Evolutionary conservation across 306 rosid species (phyloP).

Genomic region (Hippophae tibetana): DNA sequence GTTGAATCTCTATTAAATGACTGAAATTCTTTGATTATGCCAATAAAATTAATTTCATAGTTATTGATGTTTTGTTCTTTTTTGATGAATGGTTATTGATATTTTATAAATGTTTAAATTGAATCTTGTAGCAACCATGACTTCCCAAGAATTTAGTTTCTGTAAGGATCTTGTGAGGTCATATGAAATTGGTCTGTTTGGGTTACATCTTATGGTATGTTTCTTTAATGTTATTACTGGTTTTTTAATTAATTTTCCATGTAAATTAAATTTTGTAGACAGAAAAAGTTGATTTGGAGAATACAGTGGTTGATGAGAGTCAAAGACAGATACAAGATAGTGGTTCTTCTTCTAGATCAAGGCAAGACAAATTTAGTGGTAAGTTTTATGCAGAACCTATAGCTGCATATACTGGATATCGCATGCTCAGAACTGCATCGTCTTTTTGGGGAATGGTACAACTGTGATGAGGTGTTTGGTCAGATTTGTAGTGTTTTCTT

Average conservation of each 20-base stretch:
- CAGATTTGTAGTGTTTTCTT: not conserved
- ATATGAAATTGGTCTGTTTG: not conserved
- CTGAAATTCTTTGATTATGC: too few species aligned
- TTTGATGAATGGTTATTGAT: too few species aligned
- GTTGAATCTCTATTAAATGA: too few species aligned
- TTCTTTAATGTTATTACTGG: constrained; percentile 15
- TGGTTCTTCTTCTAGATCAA: constrained; percentile 46
- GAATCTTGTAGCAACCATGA: too few species aligned
- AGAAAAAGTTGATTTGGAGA: constrained; percentile 98
- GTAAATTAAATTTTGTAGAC: constrained; percentile 53
- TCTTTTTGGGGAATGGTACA: not conserved
- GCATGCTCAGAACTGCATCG: not conserved
- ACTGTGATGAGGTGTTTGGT: not conserved
- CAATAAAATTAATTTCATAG: too few species aligned
- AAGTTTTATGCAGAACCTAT: constrained; percentile 23
- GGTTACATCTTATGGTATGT: not conserved
- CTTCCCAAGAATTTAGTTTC: too few species aligned
- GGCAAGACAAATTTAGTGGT: constrained; percentile 80
- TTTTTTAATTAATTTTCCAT: constrained; percentile 15
- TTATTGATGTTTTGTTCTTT: too few species aligned
- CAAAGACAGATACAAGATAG: constrained; percentile 74
- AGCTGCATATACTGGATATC: not conserved
- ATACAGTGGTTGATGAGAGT: constrained; percentile 98
- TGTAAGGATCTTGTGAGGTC: not conserved
- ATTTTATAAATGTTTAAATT: too few species aligned